Conservation (phyloP, 805 yeast genomes). For the Myxozyma lipomycoides region DNA sequence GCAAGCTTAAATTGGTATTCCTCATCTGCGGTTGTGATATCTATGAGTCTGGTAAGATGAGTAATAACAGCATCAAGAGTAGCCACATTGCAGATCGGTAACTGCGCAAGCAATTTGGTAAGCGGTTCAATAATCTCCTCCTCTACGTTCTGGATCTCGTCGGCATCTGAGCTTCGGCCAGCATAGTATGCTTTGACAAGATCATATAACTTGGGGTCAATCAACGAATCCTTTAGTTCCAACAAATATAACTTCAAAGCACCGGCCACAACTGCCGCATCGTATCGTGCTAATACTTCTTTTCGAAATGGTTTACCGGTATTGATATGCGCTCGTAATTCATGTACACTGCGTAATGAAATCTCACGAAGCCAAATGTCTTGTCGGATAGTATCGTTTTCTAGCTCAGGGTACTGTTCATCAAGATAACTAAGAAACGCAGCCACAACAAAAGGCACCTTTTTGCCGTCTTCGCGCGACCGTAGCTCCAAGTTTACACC, state of each 20-base stretch:
- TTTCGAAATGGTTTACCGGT: slow-evolving; percentile 32
- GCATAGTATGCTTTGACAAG: slow-evolving; percentile 63
- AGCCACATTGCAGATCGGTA: slow-evolving; percentile 69
- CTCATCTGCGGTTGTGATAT: slow-evolving; percentile 42
- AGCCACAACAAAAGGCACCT: slow-evolving; percentile 66
- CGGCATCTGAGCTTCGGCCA: slow-evolving; percentile 43
- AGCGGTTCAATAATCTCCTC: slow-evolving; percentile 12
- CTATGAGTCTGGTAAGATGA: slow-evolving; percentile 63
- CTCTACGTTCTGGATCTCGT: slow-evolving; percentile 18
- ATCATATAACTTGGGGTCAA: slow-evolving; percentile 63
- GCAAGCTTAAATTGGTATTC: slow-evolving; percentile 44
- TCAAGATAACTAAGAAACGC: slow-evolving; percentile 65
- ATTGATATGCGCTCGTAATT: slow-evolving; percentile 54
- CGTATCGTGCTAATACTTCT: slow-evolving; percentile 38
- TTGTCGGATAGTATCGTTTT: slow-evolving; percentile 63
- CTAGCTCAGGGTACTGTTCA: slow-evolving; percentile 57
- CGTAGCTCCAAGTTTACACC: slow-evolving; percentile 74
- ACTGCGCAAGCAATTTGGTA: slow-evolving; percentile 59
- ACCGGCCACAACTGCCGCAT: slow-evolving; percentile 60
- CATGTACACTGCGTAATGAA: slow-evolving; percentile 57
- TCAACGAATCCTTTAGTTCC: slow-evolving; percentile 74
- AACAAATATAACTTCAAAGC: slow-evolving; percentile 67
- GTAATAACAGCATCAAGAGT: slow-evolving; percentile 76
- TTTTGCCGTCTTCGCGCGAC: slow-evolving; percentile 64
- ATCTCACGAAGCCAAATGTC: slow-evolving; percentile 67